Evolutionary conservation across 1,284 basidiomycete species (phyloP).

Genomic region (Rhodotorula sp.): DNA sequence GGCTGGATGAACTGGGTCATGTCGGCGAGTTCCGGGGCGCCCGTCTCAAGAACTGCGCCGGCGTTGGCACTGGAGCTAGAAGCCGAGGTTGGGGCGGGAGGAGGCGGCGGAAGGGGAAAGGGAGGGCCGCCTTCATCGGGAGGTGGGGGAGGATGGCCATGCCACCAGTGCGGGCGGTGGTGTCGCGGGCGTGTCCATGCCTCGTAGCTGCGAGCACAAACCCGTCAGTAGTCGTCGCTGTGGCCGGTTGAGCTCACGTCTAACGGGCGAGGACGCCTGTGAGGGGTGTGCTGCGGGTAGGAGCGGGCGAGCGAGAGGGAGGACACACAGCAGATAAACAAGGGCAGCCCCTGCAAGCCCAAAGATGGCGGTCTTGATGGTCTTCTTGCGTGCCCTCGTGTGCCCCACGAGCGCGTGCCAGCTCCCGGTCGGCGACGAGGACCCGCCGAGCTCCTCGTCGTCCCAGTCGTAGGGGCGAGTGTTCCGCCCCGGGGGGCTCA

Average conservation of each 20-base stretch:
- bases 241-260: background rate
- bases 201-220: background rate
- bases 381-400: background rate
- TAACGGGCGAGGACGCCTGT: background rate
- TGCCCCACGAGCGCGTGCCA: background rate
- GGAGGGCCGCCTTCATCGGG: background rate
- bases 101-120: background rate
- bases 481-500: background rate
- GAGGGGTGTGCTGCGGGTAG: background rate
- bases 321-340: constrained; percentile 25
- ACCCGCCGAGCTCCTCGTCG: background rate
- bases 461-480: background rate
- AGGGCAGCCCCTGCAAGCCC: constrained; percentile 1
- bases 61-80: background rate
- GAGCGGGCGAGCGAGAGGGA: background rate
- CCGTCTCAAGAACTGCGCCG: background rate
- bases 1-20: constrained; percentile 11
- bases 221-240: background rate
- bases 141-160: background rate
- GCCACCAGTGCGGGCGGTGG: background rate
- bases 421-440: background rate
- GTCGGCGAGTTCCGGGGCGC: constrained; percentile 16
- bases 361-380: background rate
- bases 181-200: background rate
- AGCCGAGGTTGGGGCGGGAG: background rate